Percentiles rank a stretch among this genome's conserved stretches.
phyloP scores from a whole-genome alignment of 257 asterid genomes.

The Linderniella brevidens region DNA sequence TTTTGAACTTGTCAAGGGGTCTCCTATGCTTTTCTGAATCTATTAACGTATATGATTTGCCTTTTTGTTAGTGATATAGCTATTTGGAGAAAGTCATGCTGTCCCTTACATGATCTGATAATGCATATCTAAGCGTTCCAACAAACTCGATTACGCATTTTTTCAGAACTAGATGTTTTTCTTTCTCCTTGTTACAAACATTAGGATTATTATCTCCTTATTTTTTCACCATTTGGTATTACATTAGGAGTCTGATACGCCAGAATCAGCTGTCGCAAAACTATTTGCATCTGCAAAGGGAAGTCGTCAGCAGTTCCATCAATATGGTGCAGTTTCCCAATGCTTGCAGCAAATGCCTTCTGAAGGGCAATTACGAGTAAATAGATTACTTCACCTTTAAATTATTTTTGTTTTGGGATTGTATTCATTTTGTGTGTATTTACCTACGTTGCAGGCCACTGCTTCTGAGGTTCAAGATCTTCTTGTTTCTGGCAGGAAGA shows the following conservation, averaged over 20 bases:
- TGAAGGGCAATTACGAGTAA: conserved; percentile 80
- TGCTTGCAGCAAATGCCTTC: conserved; percentile 84
- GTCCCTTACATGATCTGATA: too few relatives aligned
- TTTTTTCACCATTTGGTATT: not conserved
- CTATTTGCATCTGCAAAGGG: conserved; percentile 67
- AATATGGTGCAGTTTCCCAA: conserved; percentile 37
- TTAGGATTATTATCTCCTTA: too few relatives aligned
- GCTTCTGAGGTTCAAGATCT: conserved; percentile 84
- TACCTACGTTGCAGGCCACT: conserved; percentile 36
- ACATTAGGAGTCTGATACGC: conserved; percentile 64
- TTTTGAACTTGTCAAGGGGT: too few relatives aligned
- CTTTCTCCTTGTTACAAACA: too few relatives aligned
- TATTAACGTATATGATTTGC: too few relatives aligned
- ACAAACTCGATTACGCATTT: too few relatives aligned
- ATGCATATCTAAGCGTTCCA: too few relatives aligned
- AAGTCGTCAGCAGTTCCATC: conserved; percentile 30
- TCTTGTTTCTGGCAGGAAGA: conserved; percentile 88
- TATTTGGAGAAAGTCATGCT: too few relatives aligned
- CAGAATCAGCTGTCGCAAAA: conserved; percentile 77
- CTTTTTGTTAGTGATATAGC: too few relatives aligned
- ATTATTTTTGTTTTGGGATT: not conserved
- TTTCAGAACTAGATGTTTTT: too few relatives aligned
- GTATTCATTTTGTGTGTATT: conserved; percentile 7
- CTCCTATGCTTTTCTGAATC: too few relatives aligned
- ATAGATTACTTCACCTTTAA: conserved; percentile 7